phyloP scores from a whole-genome alignment of 305 asterid species.

The Solanum aculeatissimum region DNA sequence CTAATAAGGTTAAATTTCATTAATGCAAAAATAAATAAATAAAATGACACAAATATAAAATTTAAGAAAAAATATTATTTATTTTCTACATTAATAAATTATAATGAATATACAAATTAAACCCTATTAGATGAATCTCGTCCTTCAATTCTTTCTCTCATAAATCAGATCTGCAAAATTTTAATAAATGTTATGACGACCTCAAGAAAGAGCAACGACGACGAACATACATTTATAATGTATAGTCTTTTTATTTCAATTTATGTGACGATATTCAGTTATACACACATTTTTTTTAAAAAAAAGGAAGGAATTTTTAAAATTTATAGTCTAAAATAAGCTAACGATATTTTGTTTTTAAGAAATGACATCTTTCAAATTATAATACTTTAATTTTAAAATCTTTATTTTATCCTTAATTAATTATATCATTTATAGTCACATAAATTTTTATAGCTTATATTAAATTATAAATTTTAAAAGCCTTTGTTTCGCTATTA shows the following conservation, averaged over 20 bases:
- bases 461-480: neutral
- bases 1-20: conserved; percentile 27
- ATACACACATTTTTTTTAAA: neutral
- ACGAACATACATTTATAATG: neutral
- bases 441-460: neutral
- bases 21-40: conserved; percentile 29
- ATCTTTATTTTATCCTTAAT: no score
- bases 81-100: neutral
- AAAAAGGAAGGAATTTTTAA: neutral
- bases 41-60: neutral
- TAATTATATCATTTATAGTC: neutral
- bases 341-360: neutral
- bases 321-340: neutral
- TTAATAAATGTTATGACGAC: neutral
- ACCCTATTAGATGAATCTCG: neutral
- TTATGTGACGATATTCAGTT: neutral
- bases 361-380: neutral
- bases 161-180: neutral
- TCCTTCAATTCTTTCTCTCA: neutral
- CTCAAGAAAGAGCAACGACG: neutral
- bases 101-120: neutral
- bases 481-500: neutral
- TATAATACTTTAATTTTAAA: neutral
- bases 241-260: neutral
- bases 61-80: neutral